phyloP scores from a whole-genome alignment of 331 rosid genomes.

The Malus hybrid region DNA sequence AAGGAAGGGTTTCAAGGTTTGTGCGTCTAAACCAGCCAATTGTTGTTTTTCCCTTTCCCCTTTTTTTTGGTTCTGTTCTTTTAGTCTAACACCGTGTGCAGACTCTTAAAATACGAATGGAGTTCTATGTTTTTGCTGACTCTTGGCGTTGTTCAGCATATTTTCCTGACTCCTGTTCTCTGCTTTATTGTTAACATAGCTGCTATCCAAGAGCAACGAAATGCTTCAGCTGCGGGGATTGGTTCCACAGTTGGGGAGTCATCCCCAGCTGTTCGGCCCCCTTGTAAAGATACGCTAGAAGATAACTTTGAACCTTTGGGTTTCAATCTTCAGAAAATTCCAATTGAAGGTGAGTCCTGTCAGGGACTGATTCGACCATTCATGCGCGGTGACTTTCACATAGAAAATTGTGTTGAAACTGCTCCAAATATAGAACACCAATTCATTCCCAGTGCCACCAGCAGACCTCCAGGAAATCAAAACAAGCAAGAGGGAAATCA shows the following conservation, averaged over 20 bases:
- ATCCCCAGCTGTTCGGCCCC: slow-evolving; percentile 44
- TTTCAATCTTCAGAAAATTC: slow-evolving; percentile 42
- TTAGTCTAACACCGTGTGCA: neutral
- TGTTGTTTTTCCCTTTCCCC: neutral
- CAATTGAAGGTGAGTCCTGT: slow-evolving; percentile 40
- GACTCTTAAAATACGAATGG: neutral
- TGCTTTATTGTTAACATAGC: slow-evolving; percentile 34
- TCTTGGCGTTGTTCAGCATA: neutral
- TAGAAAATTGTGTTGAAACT: slow-evolving; percentile 41
- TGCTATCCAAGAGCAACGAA: slow-evolving; percentile 50
- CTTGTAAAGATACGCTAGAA: slow-evolving; percentile 45
- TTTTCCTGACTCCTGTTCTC: slow-evolving; percentile 12
- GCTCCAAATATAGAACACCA: slow-evolving; percentile 61
- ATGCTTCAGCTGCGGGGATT: slow-evolving; percentile 53
- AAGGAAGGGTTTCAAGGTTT: slow-evolving; percentile 75
- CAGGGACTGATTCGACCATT: slow-evolving; percentile 29
- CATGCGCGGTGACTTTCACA: slow-evolving; percentile 32
- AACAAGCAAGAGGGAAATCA: slow-evolving; percentile 38
- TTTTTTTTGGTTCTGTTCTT: neutral
- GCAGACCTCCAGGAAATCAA: slow-evolving; percentile 37
- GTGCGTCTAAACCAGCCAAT: slow-evolving; percentile 19
- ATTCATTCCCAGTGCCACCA: slow-evolving; percentile 52
- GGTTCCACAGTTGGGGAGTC: slow-evolving; percentile 86
- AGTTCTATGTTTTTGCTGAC: slow-evolving; percentile 21
- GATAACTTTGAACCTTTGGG: slow-evolving; percentile 46